These are phyloP conservation scores for Elsinoe arachidis DNA, from an alignment of 2,329 filamentous ascomycete genomes.

Conservation along the genomic window DNA sequence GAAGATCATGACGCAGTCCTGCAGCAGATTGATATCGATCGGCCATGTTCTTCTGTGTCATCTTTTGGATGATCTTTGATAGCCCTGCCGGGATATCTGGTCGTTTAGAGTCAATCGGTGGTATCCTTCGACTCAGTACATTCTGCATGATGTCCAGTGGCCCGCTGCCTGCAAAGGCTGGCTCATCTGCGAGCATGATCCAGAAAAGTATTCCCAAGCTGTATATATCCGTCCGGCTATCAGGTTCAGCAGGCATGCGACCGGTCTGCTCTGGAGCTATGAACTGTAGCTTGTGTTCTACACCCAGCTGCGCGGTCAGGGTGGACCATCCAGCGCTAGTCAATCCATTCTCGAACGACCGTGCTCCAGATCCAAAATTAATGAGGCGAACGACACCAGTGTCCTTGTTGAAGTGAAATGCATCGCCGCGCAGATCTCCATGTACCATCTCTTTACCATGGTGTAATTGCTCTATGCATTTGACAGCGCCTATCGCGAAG, in stretches of 20 bases:
- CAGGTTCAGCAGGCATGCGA: constrained; percentile 82
- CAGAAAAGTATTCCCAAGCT: constrained; percentile 84
- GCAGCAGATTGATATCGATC: constrained; percentile 87
- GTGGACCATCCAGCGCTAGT: constrained; percentile 76
- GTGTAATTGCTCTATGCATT: constrained; percentile 84
- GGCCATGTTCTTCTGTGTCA: constrained; percentile 78
- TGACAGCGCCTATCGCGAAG: constrained; percentile 79
- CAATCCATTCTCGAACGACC: constrained; percentile 84
- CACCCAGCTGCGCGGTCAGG: constrained; percentile 72
- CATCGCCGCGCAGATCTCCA: constrained; percentile 81
- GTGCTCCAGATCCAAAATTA: constrained; percentile 76
- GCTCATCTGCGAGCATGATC: constrained; percentile 69
- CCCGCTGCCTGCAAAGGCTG: constrained; percentile 69
- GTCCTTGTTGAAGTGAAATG: constrained; percentile 75
- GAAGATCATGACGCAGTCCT: constrained; percentile 73
- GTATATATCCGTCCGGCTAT: constrained; percentile 88
- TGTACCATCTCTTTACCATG: constrained; percentile 80
- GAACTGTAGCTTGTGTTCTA: constrained; percentile 81
- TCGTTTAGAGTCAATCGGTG: constrained; percentile 65
- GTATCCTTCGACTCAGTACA: constrained; percentile 70
- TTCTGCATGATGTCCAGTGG: constrained; percentile 88
- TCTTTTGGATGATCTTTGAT: constrained; percentile 77
- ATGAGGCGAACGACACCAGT: constrained; percentile 66
- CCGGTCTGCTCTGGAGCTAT: constrained; percentile 94
- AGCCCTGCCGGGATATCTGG: constrained; percentile 78